Evolutionary conservation across 495 filamentous ascomycete species (phyloP).

Genomic region (Saxophila tyrrhenica): DNA sequence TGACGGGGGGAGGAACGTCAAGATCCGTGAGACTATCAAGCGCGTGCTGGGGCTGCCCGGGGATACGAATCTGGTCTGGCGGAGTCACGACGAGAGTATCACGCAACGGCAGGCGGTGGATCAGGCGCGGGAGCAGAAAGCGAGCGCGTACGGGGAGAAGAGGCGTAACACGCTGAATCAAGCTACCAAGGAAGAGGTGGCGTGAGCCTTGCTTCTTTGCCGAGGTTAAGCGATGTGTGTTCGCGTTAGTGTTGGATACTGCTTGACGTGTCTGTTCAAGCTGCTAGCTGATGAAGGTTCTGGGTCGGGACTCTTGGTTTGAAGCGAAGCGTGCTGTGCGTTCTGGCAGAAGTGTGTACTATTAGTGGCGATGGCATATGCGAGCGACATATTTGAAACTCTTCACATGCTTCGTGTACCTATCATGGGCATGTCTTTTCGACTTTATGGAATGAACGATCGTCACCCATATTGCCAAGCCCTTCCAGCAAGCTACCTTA

Average conservation of each 20-base stretch:
- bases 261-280: neutral
- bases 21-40: conserved; percentile 95
- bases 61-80: conserved; percentile 88
- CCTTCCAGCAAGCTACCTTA: too few relatives aligned
- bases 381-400: neutral
- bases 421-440: too few relatives aligned
- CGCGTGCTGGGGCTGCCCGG: conserved; percentile 70
- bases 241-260: neutral
- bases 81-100: conserved; percentile 62
- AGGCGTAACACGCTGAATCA: conserved; percentile 20
- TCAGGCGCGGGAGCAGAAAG: conserved; percentile 30
- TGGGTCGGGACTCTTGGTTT: neutral
- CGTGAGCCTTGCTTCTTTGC: too few relatives aligned
- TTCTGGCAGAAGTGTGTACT: neutral
- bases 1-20: conserved; percentile 84
- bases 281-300: neutral
- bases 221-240: neutral
- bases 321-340: neutral
- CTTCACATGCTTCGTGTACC: too few relatives aligned
- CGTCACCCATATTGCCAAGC: too few relatives aligned
- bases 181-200: neutral
- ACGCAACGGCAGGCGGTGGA: conserved; percentile 29
- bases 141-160: conserved; percentile 23
- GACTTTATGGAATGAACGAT: too few relatives aligned
- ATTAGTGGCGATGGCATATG: neutral